Base-by-base conservation (phyloP, 2,329 filamentous ascomycete genomes). In the Lasiodiplodia citricola region DNA sequence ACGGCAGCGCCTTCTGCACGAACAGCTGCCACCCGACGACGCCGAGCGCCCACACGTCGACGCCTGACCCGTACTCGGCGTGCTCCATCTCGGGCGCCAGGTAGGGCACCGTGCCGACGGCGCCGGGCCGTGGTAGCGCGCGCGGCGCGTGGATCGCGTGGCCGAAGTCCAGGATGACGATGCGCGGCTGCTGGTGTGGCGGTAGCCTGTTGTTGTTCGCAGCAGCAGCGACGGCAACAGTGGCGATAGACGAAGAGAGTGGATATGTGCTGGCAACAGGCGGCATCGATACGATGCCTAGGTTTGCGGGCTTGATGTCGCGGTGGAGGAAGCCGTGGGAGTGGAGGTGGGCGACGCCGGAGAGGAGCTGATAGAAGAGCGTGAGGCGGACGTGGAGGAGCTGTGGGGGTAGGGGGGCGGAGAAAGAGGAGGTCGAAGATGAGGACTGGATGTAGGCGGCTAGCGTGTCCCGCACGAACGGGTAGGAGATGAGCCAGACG, bases 271-370 rank as follows among this genome's bases (percentile, higher is more conserved):
- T 23, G 7, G n/a, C n/a, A n/a, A 28, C 16, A 18, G 54, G 14
- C 28, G 25, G 25, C 7, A 37, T 28, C 2, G 56, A 44, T 4
- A 57, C 44, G 23, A 70, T 25, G n/a, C 66, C 66, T 2, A 70
- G 25, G 58, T 70, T 70, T 3, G 66, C 68, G n/a, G 66, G 66
- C 56, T 70, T 70, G 44, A 70, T 69, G 51, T 70, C 68, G 54
- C 68, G 66, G 58, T 70, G 68, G 37, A 70, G 54, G 44, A 56
- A 69, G 28, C 57, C 50, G 31, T 70, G 66, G 18, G 37, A 23
- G 35, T 70, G 68, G 35, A 70, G 66, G 55, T 54, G 68, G 28
- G 66, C 54, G 31, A 70, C 23, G 18, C 50, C 68, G 21, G 35
- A 41, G 28, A 70, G 68, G 18, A 66, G 50, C 10, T 66, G 50